Evolutionary conservation across 2,329 filamentous ascomycete genomes (phyloP).

Genomic region (Penicillium sclerotigenum): DNA sequence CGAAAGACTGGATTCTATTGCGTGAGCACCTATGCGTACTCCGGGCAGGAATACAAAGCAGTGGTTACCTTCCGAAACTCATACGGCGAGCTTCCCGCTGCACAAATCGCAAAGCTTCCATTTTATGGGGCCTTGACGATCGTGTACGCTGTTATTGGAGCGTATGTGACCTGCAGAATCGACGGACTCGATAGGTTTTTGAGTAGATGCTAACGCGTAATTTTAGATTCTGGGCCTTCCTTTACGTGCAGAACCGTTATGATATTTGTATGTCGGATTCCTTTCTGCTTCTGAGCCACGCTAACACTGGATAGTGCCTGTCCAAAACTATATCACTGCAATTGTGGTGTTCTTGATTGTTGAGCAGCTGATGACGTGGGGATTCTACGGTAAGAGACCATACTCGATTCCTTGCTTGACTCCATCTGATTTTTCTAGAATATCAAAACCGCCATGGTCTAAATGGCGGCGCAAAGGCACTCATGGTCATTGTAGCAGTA

Average conservation of each 20-base stretch:
- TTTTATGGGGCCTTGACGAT: conserved; percentile 96
- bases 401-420: neutral
- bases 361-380: conserved; percentile 98
- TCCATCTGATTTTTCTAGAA: conserved; percentile 56
- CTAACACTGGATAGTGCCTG: conserved; percentile 63
- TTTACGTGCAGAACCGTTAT: conserved; percentile 89
- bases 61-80: conserved; percentile 92
- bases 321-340: conserved; percentile 98
- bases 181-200: neutral
- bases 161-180: conserved; percentile 46
- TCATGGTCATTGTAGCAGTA: conserved; percentile 88
- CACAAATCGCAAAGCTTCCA: conserved; percentile 92
- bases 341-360: conserved; percentile 91
- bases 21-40: conserved; percentile 72
- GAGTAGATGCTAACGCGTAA: conserved; percentile 20
- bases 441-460: conserved; percentile 88
- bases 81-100: conserved; percentile 90
- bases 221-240: conserved; percentile 78
- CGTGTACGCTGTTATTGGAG: conserved; percentile 80
- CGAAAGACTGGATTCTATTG: conserved; percentile 96
- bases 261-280: conserved; percentile 67
- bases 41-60: conserved; percentile 67
- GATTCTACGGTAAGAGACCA: conserved; percentile 72
- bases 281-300: neutral
- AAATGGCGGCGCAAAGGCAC: conserved; percentile 74